Evolutionary conservation across 805 yeast species (phyloP), one percentile per base, ranked within the genome.

Genomic region (Barnettozyma vustinii): DNA sequence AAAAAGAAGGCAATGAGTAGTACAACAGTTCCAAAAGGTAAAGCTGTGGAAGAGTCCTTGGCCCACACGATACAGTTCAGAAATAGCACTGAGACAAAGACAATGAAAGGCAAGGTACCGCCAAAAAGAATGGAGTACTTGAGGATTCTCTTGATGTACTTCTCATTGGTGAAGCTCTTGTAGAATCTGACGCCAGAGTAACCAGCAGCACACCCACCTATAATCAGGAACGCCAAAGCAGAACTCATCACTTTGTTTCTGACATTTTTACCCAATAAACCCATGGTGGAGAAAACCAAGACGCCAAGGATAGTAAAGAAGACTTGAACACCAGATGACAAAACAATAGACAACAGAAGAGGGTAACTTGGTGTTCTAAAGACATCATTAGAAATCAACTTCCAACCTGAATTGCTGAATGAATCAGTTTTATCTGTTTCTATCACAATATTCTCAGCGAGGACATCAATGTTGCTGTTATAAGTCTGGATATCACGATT

Each of bases 181-280:
- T 76, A 79, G 42, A 84, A 69, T 51, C 81, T 74, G 15, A 86
- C 75, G 40, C 94, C 88, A 5, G 80, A 68, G 61, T 77, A 87
- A 0, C 96, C 89, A 1, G 95, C 82, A 47, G 84, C 74, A 32
- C 82, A 75, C 0, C 94, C 95, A 20, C 92, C 87, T 26, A 78
- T 61, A 4, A 84, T 77, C 57, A 87, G 81, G 50, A 81, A 70
- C 3, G 76, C 60, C 21, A 85, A 58, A 0, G 89, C 79, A 44
- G 83, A 71, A 9, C 87, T 74, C 46, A 85, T 62, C 8, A 84
- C 75, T 15, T 88, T 81, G 37, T 87, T 88, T 49, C 85, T 78
- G 48, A 81, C 79, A 56, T 80, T 76, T 50, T 84, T 87, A 51
- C 83, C 79, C 37, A 83, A 70, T 4, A 79, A 65, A 23, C 83